Evolutionary conservation across 768 basidiomycete species (phyloP).

Genomic region (Mrakia blollopis): DNA sequence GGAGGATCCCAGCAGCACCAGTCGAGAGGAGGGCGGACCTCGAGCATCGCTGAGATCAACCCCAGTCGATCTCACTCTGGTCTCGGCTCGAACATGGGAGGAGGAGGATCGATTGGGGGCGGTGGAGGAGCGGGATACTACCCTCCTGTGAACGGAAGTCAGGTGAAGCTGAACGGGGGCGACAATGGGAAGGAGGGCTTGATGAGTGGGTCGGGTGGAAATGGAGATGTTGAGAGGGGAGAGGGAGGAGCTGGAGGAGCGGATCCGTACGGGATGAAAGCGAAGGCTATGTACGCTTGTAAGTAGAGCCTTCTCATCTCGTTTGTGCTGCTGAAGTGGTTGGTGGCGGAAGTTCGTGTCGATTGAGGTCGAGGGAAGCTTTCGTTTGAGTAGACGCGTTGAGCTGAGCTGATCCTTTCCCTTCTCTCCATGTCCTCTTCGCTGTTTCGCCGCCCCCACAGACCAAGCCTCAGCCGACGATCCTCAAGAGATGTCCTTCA

Average conservation of each 20-base stretch:
- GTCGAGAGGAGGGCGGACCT: constrained; percentile 12
- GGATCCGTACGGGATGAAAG: constrained; percentile 58
- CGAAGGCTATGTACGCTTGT: constrained; percentile 89
- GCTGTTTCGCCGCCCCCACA: constrained; percentile 46
- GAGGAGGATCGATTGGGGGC: constrained; percentile 19
- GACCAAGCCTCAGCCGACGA: constrained; percentile 92
- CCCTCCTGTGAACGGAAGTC: constrained; percentile 33
- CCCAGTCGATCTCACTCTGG: constrained; percentile 20
- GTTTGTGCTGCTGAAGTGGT: no score
- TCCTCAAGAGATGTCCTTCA: constrained; percentile 90
- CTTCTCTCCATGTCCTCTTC: constrained; percentile 27
- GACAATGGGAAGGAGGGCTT: constrained; percentile 34
- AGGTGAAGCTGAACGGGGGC: constrained; percentile 51
- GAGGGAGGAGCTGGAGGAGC: constrained; percentile 25
- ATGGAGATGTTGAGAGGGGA: constrained; percentile 29
- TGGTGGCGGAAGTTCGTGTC: background rate
- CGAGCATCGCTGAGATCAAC: constrained; percentile 25
- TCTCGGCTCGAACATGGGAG: background rate
- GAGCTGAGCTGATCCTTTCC: constrained; percentile 7
- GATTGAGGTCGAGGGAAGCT: background rate
- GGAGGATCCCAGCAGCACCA: constrained; percentile 1
- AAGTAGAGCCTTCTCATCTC: constrained; percentile 42
- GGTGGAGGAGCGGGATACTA: constrained; percentile 29
- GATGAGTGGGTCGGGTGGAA: constrained; percentile 12
- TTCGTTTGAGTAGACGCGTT: background rate